Base-by-base conservation (phyloP, 768 basidiomycete genomes). In the Mycena latifolia region DNA sequence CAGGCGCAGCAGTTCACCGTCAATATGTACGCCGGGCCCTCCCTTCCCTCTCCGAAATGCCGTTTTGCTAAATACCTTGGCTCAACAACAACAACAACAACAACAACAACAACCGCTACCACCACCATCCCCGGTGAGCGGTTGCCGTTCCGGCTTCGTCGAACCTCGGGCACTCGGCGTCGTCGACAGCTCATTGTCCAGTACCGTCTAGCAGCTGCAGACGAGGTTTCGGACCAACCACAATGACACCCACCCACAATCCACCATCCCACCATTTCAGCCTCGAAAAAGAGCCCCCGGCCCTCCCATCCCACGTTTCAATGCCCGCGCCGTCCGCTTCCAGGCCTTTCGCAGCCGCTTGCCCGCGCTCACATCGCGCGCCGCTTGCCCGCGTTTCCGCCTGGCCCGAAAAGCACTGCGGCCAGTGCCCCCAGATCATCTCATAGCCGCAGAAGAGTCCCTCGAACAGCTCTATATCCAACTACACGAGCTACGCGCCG, bases 91-190 rank as follows among this genome's bases (percentile, higher is more conserved):
- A n/a, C n/a, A n/a, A n/a, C n/a, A n/a, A n/a, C n/a, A 55, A 55
- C 53, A 55, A 55, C 53, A 55, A 55, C 55, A 56, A 56, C 55
- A 56, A 56, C 55, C 24, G 15, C 55, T n/a, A 56, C 55, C 39
- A 46, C 55, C 24, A 56, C 55, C 55, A 56, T 28, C 55, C 39
- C 55, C 31, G 43, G 41, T 46, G 35, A 41, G 55, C 17, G 39
- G 55, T 46, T 25, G 27, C 43, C 39, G 55, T 56, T 56, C 55
- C 55, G 55, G 41, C 43, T 39, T 46, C 43, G 55, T 46, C 55
- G 55, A 56, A 41, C 55, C 20, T 56, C 55, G 43, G 55, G 55
- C 55, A 56, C 55, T 56, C 43, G 39, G 43, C 55, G 27, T 20
- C 27, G 55, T 45, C 28, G 55, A 45, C 29, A 56, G 55, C 2